These are phyloP conservation scores for Cryptococcus sp. DNA, from an alignment of 1,284 basidiomycete species.

Conservation along the genomic window DNA sequence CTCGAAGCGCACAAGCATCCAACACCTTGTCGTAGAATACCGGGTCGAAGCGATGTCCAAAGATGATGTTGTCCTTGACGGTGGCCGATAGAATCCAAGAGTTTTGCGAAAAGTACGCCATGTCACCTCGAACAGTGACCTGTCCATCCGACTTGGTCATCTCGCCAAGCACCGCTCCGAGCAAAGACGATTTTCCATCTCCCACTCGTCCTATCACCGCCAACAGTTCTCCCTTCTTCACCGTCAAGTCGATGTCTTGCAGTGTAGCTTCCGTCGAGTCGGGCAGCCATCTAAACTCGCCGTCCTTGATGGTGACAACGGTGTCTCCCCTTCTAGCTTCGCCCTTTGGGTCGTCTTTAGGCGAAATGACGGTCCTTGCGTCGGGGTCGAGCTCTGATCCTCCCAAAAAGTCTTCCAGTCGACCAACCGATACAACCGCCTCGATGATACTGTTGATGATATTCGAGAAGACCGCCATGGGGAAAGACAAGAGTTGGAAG, in stretches of 20 bases:
- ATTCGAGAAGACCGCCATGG: constrained; percentile 59
- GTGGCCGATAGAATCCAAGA: constrained; percentile 84
- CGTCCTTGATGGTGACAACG: constrained; percentile 64
- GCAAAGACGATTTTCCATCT: constrained; percentile 68
- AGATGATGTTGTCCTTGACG: constrained; percentile 81
- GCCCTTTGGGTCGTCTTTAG: constrained; percentile 47
- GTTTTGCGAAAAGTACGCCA: constrained; percentile 86
- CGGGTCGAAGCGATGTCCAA: constrained; percentile 81
- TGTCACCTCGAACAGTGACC: constrained; percentile 62
- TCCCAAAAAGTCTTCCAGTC: constrained; percentile 69
- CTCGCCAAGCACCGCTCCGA: constrained; percentile 61
- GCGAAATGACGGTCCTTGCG: constrained; percentile 54
- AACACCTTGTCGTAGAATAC: constrained; percentile 42
- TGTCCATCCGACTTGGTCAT: constrained; percentile 73
- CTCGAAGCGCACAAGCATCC: constrained; percentile 72
- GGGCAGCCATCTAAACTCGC: constrained; percentile 72
- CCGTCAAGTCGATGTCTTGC: constrained; percentile 67
- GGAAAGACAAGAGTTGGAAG: constrained; percentile 89
- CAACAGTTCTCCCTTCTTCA: constrained; percentile 79
- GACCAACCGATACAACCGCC: constrained; percentile 75
- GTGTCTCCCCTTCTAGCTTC: constrained; percentile 58
- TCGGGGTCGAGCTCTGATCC: constrained; percentile 75
- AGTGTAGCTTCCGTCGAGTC: constrained; percentile 57
- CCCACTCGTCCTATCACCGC: constrained; percentile 86
- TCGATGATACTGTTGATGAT: constrained; percentile 48